phyloP scores from a whole-genome alignment of 768 basidiomycete genomes.

The Sarcodon aspratus region DNA sequence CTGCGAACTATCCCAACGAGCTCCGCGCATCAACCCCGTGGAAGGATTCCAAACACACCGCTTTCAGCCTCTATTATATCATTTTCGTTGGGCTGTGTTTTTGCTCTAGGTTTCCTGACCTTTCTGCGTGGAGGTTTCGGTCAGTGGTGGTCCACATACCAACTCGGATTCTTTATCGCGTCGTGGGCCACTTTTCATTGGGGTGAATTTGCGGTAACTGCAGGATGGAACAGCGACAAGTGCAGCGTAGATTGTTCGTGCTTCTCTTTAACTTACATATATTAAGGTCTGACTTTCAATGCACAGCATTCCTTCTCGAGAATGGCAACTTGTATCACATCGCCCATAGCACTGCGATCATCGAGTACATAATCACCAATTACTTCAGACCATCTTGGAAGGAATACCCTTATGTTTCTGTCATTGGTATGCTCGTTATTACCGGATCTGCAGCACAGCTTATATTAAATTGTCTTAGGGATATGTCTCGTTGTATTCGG shows the following conservation, averaged over 20 bases:
- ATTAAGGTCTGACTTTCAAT: background rate
- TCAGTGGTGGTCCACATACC: slow-evolving; percentile 57
- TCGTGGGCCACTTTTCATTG: slow-evolving; percentile 87
- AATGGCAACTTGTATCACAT: slow-evolving; percentile 81
- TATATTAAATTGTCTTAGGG: slow-evolving; percentile 30
- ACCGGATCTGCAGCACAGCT: background rate
- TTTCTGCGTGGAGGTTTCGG: slow-evolving; percentile 36
- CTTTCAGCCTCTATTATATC: slow-evolving; percentile 68
- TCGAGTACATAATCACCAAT: slow-evolving; percentile 67
- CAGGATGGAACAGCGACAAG: slow-evolving; percentile 90
- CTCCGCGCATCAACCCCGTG: slow-evolving; percentile 24
- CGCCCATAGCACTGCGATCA: slow-evolving; percentile 67
- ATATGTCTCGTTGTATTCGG: slow-evolving; percentile 52
- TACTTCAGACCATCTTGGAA: slow-evolving; percentile 62
- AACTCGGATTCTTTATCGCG: slow-evolving; percentile 75
- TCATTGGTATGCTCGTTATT: slow-evolving; percentile 36
- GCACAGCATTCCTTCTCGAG: slow-evolving; percentile 81
- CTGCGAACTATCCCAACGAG: slow-evolving; percentile 45
- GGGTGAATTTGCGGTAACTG: slow-evolving; percentile 91
- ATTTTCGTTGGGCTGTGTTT: slow-evolving; percentile 72
- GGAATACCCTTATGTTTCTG: slow-evolving; percentile 41
- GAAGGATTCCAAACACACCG: slow-evolving; percentile 82
- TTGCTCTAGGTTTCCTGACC: slow-evolving; percentile 43
- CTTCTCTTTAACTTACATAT: background rate
- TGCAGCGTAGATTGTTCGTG: slow-evolving; percentile 86